phyloP scores from a whole-genome alignment of 495 filamentous ascomycete species.

The Annulohypoxylon nitens region DNA sequence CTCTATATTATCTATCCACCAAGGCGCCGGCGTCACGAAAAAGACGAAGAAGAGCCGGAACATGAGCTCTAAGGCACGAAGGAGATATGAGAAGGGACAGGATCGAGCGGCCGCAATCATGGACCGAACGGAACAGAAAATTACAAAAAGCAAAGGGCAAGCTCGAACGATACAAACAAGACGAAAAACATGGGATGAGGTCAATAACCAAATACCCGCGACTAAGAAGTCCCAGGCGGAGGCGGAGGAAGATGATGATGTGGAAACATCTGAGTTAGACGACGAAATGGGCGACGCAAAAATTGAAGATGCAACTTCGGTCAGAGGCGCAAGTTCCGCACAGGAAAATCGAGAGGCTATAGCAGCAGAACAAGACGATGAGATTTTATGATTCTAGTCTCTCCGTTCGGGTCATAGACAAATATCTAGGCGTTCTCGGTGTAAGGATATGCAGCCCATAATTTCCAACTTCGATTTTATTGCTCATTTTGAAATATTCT shows the following conservation, averaged over 20 bases:
- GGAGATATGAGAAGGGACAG: constrained; percentile 76
- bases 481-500: not conserved
- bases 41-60: constrained; percentile 72
- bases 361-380: constrained; percentile 44
- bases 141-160: constrained; percentile 72
- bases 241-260: constrained; percentile 22
- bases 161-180: constrained; percentile 70
- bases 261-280: constrained; percentile 53
- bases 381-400: constrained; percentile 39
- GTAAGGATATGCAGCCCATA: constrained; percentile 13
- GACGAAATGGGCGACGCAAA: constrained; percentile 54
- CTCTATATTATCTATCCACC: constrained; percentile 71
- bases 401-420: not conserved
- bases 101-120: constrained; percentile 78
- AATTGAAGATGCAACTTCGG: constrained; percentile 12
- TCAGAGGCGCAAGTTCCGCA: constrained; percentile 3
- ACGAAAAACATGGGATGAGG: constrained; percentile 69
- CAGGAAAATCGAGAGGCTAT: constrained; percentile 20
- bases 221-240: constrained; percentile 16
- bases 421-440: constrained; percentile 32
- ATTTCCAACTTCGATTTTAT: not conserved
- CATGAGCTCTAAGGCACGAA: constrained; percentile 72
- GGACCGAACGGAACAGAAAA: constrained; percentile 78
- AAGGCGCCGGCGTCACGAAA: constrained; percentile 73
- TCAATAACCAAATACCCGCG: constrained; percentile 62